phyloP scores from a whole-genome alignment of 176 grass and related monocot genomes.

The Guadua angustifolia region DNA sequence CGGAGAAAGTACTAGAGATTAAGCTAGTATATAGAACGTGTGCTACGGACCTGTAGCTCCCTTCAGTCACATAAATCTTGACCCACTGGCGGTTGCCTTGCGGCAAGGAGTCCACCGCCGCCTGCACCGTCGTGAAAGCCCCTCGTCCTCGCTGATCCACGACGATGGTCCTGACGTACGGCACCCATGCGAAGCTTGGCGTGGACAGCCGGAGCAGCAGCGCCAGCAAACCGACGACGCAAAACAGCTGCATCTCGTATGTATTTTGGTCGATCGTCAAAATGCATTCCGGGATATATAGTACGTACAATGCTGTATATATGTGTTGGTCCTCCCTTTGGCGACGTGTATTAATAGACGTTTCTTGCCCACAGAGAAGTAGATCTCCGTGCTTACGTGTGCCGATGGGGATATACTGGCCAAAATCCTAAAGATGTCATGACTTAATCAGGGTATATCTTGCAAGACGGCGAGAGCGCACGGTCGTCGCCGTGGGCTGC shows the following conservation, averaged over 20 bases:
- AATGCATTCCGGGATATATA: too few species aligned
- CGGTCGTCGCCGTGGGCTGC: too few species aligned
- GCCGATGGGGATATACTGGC: too few species aligned
- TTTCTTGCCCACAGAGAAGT: too few species aligned
- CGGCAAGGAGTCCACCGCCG: constrained; percentile 51
- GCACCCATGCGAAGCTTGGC: neutral
- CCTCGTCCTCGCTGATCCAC: constrained; percentile 36
- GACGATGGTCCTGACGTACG: constrained; percentile 35
- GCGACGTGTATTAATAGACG: neutral
- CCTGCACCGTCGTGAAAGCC: constrained; percentile 56
- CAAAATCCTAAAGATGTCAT: too few species aligned
- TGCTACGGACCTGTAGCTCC: constrained; percentile 53
- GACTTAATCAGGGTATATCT: too few species aligned
- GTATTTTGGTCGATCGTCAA: neutral
- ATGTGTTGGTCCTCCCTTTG: neutral
- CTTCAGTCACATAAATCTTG: constrained; percentile 47
- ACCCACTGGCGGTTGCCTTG: constrained; percentile 59
- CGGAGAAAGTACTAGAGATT: too few species aligned
- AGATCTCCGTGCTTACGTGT: neutral
- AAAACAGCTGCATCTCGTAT: neutral
- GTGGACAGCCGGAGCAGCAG: neutral
- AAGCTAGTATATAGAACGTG: too few species aligned
- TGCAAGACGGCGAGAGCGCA: too few species aligned
- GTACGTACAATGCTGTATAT: too few species aligned
- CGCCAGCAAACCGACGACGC: neutral